Base-by-base conservation (phyloP, 306 rosid genomes). In the Betula pendula region DNA sequence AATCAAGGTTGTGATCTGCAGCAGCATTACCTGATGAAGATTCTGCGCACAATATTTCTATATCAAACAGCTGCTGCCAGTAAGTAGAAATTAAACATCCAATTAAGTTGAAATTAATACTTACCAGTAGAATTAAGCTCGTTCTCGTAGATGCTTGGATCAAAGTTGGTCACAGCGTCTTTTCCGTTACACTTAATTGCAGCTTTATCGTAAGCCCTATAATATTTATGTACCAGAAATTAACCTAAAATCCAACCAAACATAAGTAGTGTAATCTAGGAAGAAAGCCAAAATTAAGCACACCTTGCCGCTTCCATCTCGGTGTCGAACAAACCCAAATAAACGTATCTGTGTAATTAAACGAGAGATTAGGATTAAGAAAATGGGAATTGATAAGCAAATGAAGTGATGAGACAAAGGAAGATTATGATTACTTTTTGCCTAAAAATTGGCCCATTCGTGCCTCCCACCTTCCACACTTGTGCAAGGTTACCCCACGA, bases 381-480 rank as follows among this genome's bases (percentile, higher is more conserved):
- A 40, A 43, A 47, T 68, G 29, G 66, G 22, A 60, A 75, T 17
- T 22, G 12, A 74, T 59, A 75, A 70, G 45, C 62, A 79, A 9
- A 74, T 43, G 17, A 44, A 8, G 3, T 45, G 49, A 38, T 5
- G 42, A 38, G 5, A 38, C 0, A 17, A 3, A 19, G 25, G 6
- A 68, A 52, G 27, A 53, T 42, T 0, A 73, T n/a, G 77, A 1
- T 51, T 89, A 96, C 99, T 96, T 96, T 92, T 90, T 96, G 79
- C 99, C 98, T 72, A 96, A 81, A 87, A 96, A 96, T 81, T 96
- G 99, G 62, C 98, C 99, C 99, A 96, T 96, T 58, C 99, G 68
- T 17, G 99, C 99, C 29, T 96, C 99, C 99, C 99, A 96, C 89
- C 99, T 88, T 78, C 99, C 99, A 81, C 99, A 96, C 81, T 96